Evolutionary conservation across 176 grass and related monocot genomes (phyloP), one percentile per base, ranked within the genome.

Genomic region (Tuctoria greenei): DNA sequence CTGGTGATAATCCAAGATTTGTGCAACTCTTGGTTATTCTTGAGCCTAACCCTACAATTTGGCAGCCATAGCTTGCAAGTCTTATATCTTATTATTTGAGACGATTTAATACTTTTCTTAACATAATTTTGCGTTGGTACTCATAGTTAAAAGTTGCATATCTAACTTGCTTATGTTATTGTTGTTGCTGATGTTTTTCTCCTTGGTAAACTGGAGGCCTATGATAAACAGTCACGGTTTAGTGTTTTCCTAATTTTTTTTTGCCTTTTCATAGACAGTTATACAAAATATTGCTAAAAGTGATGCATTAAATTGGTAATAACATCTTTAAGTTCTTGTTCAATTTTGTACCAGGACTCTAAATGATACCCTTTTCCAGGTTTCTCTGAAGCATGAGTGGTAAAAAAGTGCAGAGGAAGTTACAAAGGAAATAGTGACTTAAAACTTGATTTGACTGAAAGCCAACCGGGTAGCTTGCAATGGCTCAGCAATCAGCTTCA

Each of bases 401-500:
- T 39, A 44, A 66, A 79, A 7, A 28, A 66, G 28, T 59, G n/a
- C 7, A 75, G 27, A 60, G 14, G 14, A 73, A 79, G 28, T 37
- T 26, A 38, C 51, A 27, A 28, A 66, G 49, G 67, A 72, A 72
- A n/a, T 21, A 72, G 27, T 49, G 21, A 25, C 50, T 43, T 65
- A 79, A 72, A 72, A 25, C 28, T 59, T 67, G 11, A 31, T 47
- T 71, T 49, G 8, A 17, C 5, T 13, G 21, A 80, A 69, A 43
- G 67, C 34, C 18, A 54, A 23, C 35, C 25, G n/a, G 56, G 20
- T 69, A 38, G 10, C 25, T 69, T 69, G 31, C 62, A 45, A 96
- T 96, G 89, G 84, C 79, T 65, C 79, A 73, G 64, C 86, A 76
- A 45, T 35, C 45, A 4, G 47, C 80, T 71, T 75, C 83, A 35